These are phyloP conservation scores for Raffaelea ambrosiae DNA, from an alignment of 2,329 filamentous ascomycete genomes.

Conservation along the genomic window DNA sequence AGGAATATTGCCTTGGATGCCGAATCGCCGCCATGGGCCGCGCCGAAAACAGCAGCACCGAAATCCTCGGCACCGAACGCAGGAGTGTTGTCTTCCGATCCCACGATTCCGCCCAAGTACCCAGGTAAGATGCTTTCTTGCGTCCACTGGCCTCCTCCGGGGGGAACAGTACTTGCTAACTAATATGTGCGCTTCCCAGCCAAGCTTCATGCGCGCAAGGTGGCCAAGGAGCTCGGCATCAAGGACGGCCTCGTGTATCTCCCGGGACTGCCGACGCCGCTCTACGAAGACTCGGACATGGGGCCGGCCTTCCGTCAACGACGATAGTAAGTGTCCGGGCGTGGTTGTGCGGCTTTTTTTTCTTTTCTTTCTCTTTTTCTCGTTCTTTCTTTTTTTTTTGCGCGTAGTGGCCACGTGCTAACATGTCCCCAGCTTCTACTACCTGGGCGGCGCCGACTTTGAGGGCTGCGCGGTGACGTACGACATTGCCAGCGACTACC, in stretches of 20 bases:
- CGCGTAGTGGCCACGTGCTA: too few species aligned
- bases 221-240: slow-evolving; percentile 40
- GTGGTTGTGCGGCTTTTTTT: neutral
- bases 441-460: slow-evolving; percentile 46
- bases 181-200: too few species aligned
- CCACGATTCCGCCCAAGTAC: slow-evolving; percentile 19
- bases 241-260: slow-evolving; percentile 46
- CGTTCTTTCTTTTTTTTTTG: neutral
- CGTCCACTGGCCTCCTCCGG: too few species aligned
- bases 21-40: too few species aligned
- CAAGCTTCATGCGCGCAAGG: slow-evolving; percentile 49
- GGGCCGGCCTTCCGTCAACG: slow-evolving; percentile 47
- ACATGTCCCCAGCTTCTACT: slow-evolving; percentile 47
- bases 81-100: too few species aligned
- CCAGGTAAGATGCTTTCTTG: slow-evolving; percentile 25
- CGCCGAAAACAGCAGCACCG: slow-evolving; percentile 62
- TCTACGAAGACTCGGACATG: slow-evolving; percentile 53
- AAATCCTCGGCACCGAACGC: too few species aligned
- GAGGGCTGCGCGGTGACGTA: slow-evolving; percentile 48
- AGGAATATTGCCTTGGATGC: too few species aligned
- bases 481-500: slow-evolving; percentile 47
- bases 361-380: neutral
- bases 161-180: too few species aligned
- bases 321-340: slow-evolving; percentile 39
- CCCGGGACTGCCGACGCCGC: slow-evolving; percentile 39